Evolutionary conservation across 1,284 basidiomycete species (phyloP), one percentile per base, ranked within the genome.

Genomic region (Ganoderma sinense): DNA sequence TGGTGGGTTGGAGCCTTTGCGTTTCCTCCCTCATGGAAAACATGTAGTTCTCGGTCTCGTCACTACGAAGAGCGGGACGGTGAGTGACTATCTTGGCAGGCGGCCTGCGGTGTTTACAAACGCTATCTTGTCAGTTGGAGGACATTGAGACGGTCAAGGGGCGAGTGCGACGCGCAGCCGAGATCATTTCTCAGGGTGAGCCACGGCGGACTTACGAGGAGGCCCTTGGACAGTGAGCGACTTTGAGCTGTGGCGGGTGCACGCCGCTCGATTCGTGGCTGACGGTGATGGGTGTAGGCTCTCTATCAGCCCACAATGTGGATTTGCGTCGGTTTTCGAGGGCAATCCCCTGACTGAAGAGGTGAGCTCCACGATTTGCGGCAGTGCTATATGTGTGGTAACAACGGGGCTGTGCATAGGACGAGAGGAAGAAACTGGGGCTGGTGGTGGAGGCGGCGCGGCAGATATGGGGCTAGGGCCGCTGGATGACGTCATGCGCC

Each of bases 1-100:
- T 0, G 92, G 92, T 51, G 85, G 86, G 64, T 92, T 94, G 72
- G 84, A 86, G 75, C 91, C 92, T 2, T 83, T 94, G 60, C 86
- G 82, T 69, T 77, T 90, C 73, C 83, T 96, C 18, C 93, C 94
- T 0, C 81, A 82, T 36, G 83, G 89, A 78, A 94, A 94, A 78
- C 83, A 85, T 11, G 89, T 88, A 40, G 89, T 95, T 14, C 83
- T 96, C 14, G 94, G 94, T n/a, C 82, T 95, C 23, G 85, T 95
- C 58, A 90, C 91, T 0, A 91, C 90, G 31, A 95, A 95, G 80
- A 86, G 87, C 72, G 83, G 89, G 14, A 80, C 85, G 81, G 89
- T 88, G 72, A 60, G 67, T 33, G 41, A 41, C 11, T 5, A n/a
- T 40, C 20, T 43, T 23, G n/a, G 23, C 59, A 43, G 18, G 59